Evolutionary conservation across 2,329 filamentous ascomycete species (phyloP), one percentile per base, ranked within the genome.

Genomic region (Botrytis hyacinthi): DNA sequence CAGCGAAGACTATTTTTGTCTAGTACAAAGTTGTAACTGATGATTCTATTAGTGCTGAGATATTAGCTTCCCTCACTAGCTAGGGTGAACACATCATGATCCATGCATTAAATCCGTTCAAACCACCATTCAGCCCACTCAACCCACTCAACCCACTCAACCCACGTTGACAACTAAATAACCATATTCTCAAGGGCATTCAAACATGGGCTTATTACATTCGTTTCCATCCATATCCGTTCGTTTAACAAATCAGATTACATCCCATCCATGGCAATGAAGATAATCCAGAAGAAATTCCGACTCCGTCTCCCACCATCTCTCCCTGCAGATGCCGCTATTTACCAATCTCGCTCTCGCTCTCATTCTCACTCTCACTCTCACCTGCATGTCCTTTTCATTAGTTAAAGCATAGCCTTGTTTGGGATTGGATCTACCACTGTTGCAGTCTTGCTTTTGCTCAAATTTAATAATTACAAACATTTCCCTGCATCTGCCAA

Each of bases 401-500:
- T 70, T 44, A 32, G 26, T 40, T 70, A 63, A 37, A 26, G 42
- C 16, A 51, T 71, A 63, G 70, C 70, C 46, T 54, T 61, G n/a
- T 51, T 63, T 71, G 57, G 70, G 46, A 71, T 57, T 63, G 20
- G n/a, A 54, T 51, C 54, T 29, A 65, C 26, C 70, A 32, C 46
- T 57, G 60, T 57, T 60, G 70, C 70, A 71, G 35, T 29, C 42
- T 71, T 63, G 32, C 35, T 66, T 54, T 54, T 46, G 29, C n/a
- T 7, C 29, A 44, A n/a, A 66, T n/a, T 66, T 66, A 66, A 65
- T 66, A 10, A 71, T 66, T n/a, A n/a, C n/a, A n/a, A n/a, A n/a
- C n/a, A n/a, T n/a, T n/a, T 71, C 70, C 70, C 70, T 71, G 60
- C 70, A 48, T 66, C 20, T 40, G 60, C 69, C 29, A 63, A 51